Evolutionary conservation across 2,329 filamentous ascomycete species (phyloP).

Genomic region (Aaosphaeria arxii): DNA sequence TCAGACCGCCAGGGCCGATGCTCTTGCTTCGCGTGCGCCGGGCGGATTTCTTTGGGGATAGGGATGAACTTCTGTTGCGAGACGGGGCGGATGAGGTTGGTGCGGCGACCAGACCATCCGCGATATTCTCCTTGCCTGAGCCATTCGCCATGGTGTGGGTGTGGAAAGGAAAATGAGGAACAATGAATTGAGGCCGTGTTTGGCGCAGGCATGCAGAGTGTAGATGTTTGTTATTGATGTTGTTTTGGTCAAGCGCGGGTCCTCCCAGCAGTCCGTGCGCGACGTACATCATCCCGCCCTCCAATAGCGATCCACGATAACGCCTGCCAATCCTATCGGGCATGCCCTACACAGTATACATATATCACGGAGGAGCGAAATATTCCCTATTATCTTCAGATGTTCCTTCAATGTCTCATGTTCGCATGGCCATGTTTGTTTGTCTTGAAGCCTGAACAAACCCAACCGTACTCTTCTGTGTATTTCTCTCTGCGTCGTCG

Average conservation of each 20-base stretch:
- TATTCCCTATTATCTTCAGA: too few relatives aligned
- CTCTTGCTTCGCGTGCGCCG: constrained; percentile 77
- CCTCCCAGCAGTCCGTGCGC: neutral
- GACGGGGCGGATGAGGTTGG: constrained; percentile 21
- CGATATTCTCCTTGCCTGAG: constrained; percentile 70
- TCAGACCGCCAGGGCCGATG: constrained; percentile 86
- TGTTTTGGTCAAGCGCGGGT: neutral
- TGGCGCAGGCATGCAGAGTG: neutral
- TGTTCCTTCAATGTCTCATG: too few relatives aligned
- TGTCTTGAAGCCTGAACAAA: too few relatives aligned
- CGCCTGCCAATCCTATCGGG: too few relatives aligned
- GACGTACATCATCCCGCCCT: neutral
- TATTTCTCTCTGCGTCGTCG: too few relatives aligned
- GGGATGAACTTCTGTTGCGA: neutral
- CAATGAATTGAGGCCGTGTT: neutral
- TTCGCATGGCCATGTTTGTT: too few relatives aligned
- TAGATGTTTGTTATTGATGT: neutral
- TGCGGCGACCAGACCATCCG: constrained; percentile 35
- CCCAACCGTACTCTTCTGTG: too few relatives aligned
- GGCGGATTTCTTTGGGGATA: constrained; percentile 27
- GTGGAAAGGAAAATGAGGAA: neutral
- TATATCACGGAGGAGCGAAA: too few relatives aligned
- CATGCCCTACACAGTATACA: too few relatives aligned
- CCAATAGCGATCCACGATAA: too few relatives aligned
- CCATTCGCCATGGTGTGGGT: constrained; percentile 27